A percentile compares a stretch with the other conserved stretches of the same genome.
phyloP scores from a whole-genome alignment of 768 basidiomycete genomes.

The Hericium alpestre region DNA sequence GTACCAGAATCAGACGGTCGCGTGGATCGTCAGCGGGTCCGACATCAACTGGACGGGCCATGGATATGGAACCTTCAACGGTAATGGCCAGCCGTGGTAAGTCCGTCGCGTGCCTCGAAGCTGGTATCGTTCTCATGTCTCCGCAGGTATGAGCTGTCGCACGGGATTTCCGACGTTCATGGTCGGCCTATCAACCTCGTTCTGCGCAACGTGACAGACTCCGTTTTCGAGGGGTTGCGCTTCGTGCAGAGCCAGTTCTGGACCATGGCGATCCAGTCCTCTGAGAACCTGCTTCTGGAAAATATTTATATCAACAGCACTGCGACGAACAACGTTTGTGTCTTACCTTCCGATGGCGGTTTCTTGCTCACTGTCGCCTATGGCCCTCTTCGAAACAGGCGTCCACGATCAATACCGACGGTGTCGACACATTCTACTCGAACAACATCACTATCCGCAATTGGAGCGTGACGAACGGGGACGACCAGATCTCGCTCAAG shows the following conservation, averaged over 20 bases:
- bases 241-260: slow-evolving; percentile 34
- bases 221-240: slow-evolving; percentile 25
- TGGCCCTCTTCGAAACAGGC: slow-evolving; percentile 1
- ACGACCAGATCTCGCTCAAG: slow-evolving; percentile 30
- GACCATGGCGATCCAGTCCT: slow-evolving; percentile 27
- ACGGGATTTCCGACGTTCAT: slow-evolving; percentile 27
- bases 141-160: slow-evolving; percentile 26
- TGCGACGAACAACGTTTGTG: background rate
- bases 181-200: slow-evolving; percentile 28
- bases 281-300: slow-evolving; percentile 26
- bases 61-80: slow-evolving; percentile 28
- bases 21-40: slow-evolving; percentile 21
- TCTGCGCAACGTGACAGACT: slow-evolving; percentile 26
- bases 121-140: background rate
- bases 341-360: background rate
- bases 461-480: slow-evolving; percentile 29
- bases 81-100: slow-evolving; percentile 32
- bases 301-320: slow-evolving; percentile 15
- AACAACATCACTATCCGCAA: slow-evolving; percentile 28
- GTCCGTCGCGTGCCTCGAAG: background rate
- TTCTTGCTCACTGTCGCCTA: background rate
- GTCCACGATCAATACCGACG: slow-evolving; percentile 28
- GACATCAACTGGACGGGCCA: slow-evolving; percentile 21
- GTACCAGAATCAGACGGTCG: background rate
- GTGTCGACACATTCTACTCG: slow-evolving; percentile 27